Base-by-base conservation (phyloP, 2,329 filamentous ascomycete genomes). In the Pseudocercospora fuligena region DNA sequence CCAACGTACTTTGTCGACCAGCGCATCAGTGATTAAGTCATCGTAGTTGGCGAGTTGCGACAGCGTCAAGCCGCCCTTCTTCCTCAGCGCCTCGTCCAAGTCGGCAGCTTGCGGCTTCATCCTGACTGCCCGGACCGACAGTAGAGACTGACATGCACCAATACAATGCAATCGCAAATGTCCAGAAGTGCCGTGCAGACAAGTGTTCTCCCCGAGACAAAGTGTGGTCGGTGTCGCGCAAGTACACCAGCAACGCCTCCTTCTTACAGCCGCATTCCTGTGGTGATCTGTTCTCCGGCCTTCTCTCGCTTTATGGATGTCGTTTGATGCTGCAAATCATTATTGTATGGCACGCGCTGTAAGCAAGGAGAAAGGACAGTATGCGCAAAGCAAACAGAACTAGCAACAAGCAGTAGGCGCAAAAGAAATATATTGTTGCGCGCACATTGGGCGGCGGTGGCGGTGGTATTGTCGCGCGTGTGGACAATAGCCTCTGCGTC, bases 41-140 rank as follows among this genome's bases (percentile, higher is more conserved):
- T 99, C 95, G 83, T 98, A 98, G 59, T 91, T 90, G 33, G 93
- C 91, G 75, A 99, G 83, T 84, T 97, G 94, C 67, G 90, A 89
- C 73, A 98, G 85, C 7, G 93, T 97, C 74, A 99, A 85, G 69
- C 89, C 88, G 77, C 91, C 89, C 82, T 86, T 91, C 80, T 90
- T 87, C 68, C 82, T 71, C 70, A 81, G 73, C 76, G 80, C 80
- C 78, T 78, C 76, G 72, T 80, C 79, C 62, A 82, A 75, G 66
- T 83, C 72, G 61, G 73, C 76, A 23, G 75, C 72, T 51, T 74
- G 71, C 29, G 68, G 70, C 27, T 76, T 70, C 74, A 77, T 75
- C 46, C 46, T 61, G 49, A 23, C 56, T 58, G 29, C 25, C 16
- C 31, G 60, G 54, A 51, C 33, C 25, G 51, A 54, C 47, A 9